A percentile compares a stretch with the other conserved stretches of the same genome.
Conservation (phyloP, 2,329 filamentous ascomycete species). For the Fusarium brevicatenulatum region DNA sequence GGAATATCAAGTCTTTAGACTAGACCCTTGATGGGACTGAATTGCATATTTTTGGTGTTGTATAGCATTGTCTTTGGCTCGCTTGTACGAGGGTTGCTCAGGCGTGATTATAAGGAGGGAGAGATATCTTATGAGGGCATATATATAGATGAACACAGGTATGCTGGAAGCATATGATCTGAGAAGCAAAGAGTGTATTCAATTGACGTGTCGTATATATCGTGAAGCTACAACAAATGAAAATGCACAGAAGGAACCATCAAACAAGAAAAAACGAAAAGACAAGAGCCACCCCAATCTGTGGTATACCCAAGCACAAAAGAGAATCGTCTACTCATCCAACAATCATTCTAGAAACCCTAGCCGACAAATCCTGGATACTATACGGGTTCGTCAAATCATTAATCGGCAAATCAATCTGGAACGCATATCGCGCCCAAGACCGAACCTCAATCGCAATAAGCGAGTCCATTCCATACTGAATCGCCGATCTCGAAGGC, state of each 20-base stretch:
- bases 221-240: background rate
- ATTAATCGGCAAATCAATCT: constrained; percentile 40
- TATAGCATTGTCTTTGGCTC: background rate
- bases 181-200: background rate
- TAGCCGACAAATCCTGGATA: constrained; percentile 37
- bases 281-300: background rate
- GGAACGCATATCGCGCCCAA: constrained; percentile 41
- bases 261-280: background rate
- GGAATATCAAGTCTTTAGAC: background rate
- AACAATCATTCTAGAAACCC: constrained; percentile 35
- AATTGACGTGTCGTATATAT: background rate
- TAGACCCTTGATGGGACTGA: background rate
- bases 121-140: background rate
- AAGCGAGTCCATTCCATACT: constrained; percentile 41
- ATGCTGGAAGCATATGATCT: background rate
- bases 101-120: background rate
- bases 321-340: background rate
- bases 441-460: constrained; percentile 41
- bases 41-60: background rate
- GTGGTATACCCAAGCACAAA: background rate
- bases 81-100: background rate
- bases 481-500: constrained; percentile 34
- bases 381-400: constrained; percentile 41
- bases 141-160: background rate
- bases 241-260: background rate